Conservation (phyloP, 305 asterid genomes). For the Fraxinus sp. region DNA sequence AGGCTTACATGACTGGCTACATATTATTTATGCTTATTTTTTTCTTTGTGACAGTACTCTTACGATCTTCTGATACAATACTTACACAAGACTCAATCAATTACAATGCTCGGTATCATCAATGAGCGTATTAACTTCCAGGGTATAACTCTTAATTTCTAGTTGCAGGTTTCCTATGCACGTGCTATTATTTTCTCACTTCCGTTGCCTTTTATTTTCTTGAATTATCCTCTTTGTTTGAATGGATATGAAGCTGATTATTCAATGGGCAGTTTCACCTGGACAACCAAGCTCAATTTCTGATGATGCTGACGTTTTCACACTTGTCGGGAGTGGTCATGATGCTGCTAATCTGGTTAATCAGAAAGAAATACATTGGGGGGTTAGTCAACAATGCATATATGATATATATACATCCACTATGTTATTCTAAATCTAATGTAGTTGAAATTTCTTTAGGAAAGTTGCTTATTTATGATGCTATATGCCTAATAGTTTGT, state of each 20-base stretch:
- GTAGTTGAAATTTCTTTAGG: slow-evolving; percentile 1
- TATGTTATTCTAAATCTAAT: background rate
- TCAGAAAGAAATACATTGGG: slow-evolving; percentile 95
- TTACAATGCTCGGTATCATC: slow-evolving; percentile 83
- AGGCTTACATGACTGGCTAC: slow-evolving; percentile 1
- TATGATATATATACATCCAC: background rate
- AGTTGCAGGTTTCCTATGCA: slow-evolving; percentile 3
- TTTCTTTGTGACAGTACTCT: slow-evolving; percentile 57
- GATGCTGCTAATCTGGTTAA: slow-evolving; percentile 79
- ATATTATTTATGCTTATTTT: slow-evolving; percentile 16
- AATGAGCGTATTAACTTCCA: slow-evolving; percentile 90
- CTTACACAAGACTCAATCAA: slow-evolving; percentile 80
- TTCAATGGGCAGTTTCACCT: slow-evolving; percentile 68
- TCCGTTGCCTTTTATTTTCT: background rate
- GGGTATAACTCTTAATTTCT: slow-evolving; percentile 43
- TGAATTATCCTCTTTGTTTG: slow-evolving; percentile 10
- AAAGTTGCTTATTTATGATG: background rate
- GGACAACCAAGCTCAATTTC: slow-evolving; percentile 89
- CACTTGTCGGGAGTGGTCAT: slow-evolving; percentile 76
- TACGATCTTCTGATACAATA: slow-evolving; percentile 84
- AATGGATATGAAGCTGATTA: slow-evolving; percentile 20
- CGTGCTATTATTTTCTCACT: slow-evolving; percentile 12
- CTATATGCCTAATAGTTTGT: slow-evolving; percentile 16
- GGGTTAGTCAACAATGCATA: slow-evolving; percentile 53
- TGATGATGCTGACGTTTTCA: slow-evolving; percentile 80